Evolutionary conservation across 805 yeast genomes (phyloP), one percentile per base, ranked within the genome.

Genomic region (Ogataea angusta): DNA sequence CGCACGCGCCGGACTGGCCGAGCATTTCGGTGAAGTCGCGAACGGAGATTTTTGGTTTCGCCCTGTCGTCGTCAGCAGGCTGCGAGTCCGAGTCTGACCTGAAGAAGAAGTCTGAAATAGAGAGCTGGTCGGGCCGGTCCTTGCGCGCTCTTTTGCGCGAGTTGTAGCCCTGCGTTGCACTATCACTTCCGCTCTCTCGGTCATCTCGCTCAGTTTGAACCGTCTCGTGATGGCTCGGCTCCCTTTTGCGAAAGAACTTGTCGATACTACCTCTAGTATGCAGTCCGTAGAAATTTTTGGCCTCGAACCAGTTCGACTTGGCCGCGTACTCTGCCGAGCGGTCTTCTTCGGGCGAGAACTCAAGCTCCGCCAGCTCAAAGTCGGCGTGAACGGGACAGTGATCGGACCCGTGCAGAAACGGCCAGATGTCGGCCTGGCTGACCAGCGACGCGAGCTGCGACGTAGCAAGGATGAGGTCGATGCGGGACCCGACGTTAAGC

Each of bases 331-430:
- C 28, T n/a, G 18, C 39, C 36, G 30, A 40, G 10, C 18, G 10
- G 16, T 39, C 48, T 6, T 32, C 38, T 10, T 12, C 19, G 28
- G 7, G 21, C 10, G 6, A 13, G 17, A 29, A 32, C 16, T 31
- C 38, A 30, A 48, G 26, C 0, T 29, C 28, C 2, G 35, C 34
- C 6, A 59, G 40, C 27, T 66, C 64, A 31, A 89, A 54, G 58
- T 88, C 97, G 1, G 88, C 72, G 54, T 60, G 88, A 0, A 88
- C 77, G 0, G 99, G 99, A 60, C 98, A 91, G 62, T 91, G 99
- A 59, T 91, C 99, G 0, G 96, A 87, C 0, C 99, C 99, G 58
- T 75, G 66, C 1, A 90, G 53, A 31, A 70, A 70, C 0, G 88
- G 82, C 73, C 85, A 73, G n/a, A 85, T 85, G 46, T 73, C 73